A percentile compares a stretch with the other conserved stretches of the same genome.
These are phyloP conservation scores for Trametes cingulata DNA, from an alignment of 768 basidiomycete genomes.

Conservation along the genomic window DNA sequence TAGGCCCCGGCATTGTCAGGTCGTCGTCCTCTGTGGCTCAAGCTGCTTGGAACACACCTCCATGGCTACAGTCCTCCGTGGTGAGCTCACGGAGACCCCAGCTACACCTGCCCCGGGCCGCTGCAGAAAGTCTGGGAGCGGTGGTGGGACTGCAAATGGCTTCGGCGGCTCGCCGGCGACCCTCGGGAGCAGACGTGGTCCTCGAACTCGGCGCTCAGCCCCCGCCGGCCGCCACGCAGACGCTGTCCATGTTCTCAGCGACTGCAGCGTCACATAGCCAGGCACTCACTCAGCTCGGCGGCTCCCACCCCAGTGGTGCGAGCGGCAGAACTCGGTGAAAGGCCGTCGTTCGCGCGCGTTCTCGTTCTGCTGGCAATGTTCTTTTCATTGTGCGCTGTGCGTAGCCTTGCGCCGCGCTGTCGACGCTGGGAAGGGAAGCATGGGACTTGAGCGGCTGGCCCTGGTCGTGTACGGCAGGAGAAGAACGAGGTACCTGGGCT, in stretches of 20 bases:
- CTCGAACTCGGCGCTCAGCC: not conserved
- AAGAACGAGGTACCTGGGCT: not conserved
- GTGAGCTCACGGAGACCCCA: not conserved
- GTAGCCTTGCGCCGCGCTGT: not conserved
- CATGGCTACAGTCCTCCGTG: not conserved
- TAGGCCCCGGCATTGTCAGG: too few species aligned
- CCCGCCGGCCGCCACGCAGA: not conserved
- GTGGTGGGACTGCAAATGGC: not conserved
- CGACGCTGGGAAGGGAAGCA: not conserved
- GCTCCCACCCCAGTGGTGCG: too few species aligned
- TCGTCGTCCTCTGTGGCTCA: too few species aligned
- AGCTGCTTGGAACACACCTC: too few species aligned
- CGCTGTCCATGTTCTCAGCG: not conserved
- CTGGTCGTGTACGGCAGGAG: not conserved
- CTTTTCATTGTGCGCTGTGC: not conserved
- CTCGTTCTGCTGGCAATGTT: not conserved
- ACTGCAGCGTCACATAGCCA: not conserved
- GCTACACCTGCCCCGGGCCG: not conserved
- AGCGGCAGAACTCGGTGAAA: too few species aligned
- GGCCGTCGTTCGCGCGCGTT: not conserved
- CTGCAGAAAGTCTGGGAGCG: not conserved
- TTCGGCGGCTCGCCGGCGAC: not conserved
- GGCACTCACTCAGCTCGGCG: not conserved
- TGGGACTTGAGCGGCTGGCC: not conserved
- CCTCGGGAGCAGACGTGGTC: not conserved